Conservation (phyloP, 1,139 yeast species). For the Hansenula lynferdii region DNA sequence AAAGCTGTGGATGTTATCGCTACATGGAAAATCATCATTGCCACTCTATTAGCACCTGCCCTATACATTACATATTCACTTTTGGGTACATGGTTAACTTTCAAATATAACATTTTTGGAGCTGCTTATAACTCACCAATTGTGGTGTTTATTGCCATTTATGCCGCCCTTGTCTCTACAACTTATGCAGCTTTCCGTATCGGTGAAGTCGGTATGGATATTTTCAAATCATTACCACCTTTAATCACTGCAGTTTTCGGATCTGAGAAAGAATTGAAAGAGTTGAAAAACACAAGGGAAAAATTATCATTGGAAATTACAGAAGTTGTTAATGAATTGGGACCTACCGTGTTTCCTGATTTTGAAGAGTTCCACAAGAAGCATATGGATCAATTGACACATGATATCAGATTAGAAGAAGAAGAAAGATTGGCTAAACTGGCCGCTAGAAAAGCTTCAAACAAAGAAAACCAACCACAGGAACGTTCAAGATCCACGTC, state of each 20-base stretch:
- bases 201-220: constrained; percentile 75
- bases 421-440: constrained; percentile 5
- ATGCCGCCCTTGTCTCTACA: constrained; percentile 47
- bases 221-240: constrained; percentile 64
- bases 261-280: constrained; percentile 39
- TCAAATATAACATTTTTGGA: constrained; percentile 20
- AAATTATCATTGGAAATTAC: constrained; percentile 50
- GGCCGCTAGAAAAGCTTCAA: background rate
- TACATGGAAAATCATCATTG: constrained; percentile 71
- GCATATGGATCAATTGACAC: background rate
- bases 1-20: constrained; percentile 72
- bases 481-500: constrained; percentile 24
- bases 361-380: constrained; percentile 22
- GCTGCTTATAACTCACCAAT: constrained; percentile 18
- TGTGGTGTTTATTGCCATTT: constrained; percentile 35
- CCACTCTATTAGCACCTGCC: constrained; percentile 64
- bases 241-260: constrained; percentile 49
- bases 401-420: constrained; percentile 3
- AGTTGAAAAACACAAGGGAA: constrained; percentile 44
- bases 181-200: constrained; percentile 67
- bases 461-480: background rate
- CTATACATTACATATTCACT: constrained; percentile 61
- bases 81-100: constrained; percentile 43
- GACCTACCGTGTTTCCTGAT: constrained; percentile 63
- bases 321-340: constrained; percentile 52